Evolutionary conservation across 495 filamentous ascomycete genomes (phyloP), one percentile per base, ranked within the genome.

Genomic region (Hypoxylon subgilvum): DNA sequence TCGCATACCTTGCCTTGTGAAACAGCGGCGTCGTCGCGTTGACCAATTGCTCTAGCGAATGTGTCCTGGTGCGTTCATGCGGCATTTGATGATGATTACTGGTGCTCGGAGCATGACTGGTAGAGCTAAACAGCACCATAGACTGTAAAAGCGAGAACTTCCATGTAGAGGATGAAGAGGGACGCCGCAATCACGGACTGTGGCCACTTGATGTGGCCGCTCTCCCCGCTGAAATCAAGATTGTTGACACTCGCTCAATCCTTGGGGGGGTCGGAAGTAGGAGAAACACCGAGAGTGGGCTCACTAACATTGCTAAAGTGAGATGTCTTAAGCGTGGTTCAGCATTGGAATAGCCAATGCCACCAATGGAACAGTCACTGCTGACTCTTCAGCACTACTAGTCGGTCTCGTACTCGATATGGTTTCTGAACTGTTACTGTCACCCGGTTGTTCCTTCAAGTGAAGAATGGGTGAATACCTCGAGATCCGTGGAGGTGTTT

Each of bases 1-100:
- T 46, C 17, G 40, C 25, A 28, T 6, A 21, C n/a, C 40, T 21
- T 41, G 10, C 17, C 17, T 44, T 14, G 23, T 59, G 47, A 30
- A 25, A 52, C 46, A 34, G 17, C 32, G 23, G 45, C 39, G 10
- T 58, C 39, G 9, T 44, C 39, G 10, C 30, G 21, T 21, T 46
- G 14, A 44, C 17, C 18, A 9, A 39, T 43, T 21, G 30, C 16
- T 44, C 40, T 16, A 23, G 41, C 5, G 16, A 36, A 21, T 18
- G 34, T 9, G 14, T 5, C 10, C 25, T 30, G 45, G 31, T 36
- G 31, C n/a, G 30, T 49, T 35, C 32, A 38, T 16, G 13, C 14
- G 18, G 18, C 34, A 38, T 17, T 4, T 17, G 2, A 16, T 38
- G 34, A 18, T 38, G 13, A 38, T 18, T 18, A 2, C 34, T 38